A percentile compares a stretch with the other conserved stretches of the same genome.
Evolutionary conservation across 2,329 filamentous ascomycete genomes (phyloP).

Genomic region (Fusarium verrucosum): DNA sequence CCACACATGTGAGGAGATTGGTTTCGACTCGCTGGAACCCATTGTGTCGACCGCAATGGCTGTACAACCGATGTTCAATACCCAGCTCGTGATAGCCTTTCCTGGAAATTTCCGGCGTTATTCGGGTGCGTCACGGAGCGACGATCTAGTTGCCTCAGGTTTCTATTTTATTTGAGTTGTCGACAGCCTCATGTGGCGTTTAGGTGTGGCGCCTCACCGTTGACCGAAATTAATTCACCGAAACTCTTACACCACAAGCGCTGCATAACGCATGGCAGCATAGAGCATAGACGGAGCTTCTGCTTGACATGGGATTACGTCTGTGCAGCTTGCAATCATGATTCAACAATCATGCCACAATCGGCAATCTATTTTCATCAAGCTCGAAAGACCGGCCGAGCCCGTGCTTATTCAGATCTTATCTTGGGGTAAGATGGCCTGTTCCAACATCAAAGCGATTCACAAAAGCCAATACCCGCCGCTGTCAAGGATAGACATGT

Average conservation of each 20-base stretch:
- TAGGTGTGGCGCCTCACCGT: conserved; percentile 20
- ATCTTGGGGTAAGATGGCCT: conserved; percentile 18
- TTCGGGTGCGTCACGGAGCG: conserved; percentile 48
- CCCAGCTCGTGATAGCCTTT: conserved; percentile 44
- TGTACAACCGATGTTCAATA: conserved; percentile 45
- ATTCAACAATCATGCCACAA: conserved; percentile 19
- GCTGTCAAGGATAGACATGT: neutral
- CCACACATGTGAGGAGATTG: conserved; percentile 58
- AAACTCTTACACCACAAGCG: neutral
- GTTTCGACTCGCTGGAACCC: conserved; percentile 67
- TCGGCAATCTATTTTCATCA: conserved; percentile 6
- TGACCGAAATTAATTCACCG: conserved; percentile 1
- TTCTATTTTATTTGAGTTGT: neutral
- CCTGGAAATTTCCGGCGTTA: conserved; percentile 50
- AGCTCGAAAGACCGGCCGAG: neutral
- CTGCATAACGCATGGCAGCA: neutral
- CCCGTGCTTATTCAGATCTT: conserved; percentile 14
- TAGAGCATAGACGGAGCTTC: neutral
- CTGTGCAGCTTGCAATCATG: conserved; percentile 8
- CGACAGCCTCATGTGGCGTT: conserved; percentile 37
- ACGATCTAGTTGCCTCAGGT: conserved; percentile 48
- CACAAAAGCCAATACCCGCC: conserved; percentile 4
- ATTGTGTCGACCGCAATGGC: conserved; percentile 58
- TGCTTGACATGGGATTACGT: neutral
- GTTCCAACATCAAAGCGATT: neutral